These are phyloP conservation scores for Cyberlindnera petersonii DNA, from an alignment of 805 yeast genomes.

Conservation along the genomic window DNA sequence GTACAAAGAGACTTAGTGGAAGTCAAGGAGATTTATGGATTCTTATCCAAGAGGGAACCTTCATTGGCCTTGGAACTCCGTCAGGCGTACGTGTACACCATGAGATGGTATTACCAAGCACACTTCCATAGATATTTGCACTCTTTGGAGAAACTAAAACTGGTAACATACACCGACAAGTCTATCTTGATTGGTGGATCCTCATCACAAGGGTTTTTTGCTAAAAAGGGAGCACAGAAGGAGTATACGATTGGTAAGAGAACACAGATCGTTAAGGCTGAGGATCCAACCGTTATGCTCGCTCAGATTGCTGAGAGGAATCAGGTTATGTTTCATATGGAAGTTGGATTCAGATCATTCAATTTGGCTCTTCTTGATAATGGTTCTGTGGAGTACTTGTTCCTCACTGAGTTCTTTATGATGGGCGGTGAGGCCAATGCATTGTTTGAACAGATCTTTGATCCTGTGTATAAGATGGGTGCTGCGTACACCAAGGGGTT, in stretches of 20 bases:
- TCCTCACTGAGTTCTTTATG: slow-evolving; percentile 67
- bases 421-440: slow-evolving; percentile 40
- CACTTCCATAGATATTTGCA: slow-evolving; percentile 74
- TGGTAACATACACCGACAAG: slow-evolving; percentile 49
- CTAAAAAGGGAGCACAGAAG: slow-evolving; percentile 17
- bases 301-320: slow-evolving; percentile 84
- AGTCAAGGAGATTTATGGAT: slow-evolving; percentile 58
- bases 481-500: slow-evolving; percentile 42
- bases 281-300: slow-evolving; percentile 63
- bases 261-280: slow-evolving; percentile 49
- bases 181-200: slow-evolving; percentile 49
- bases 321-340: slow-evolving; percentile 63
- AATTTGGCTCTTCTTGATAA: slow-evolving; percentile 73
- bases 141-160: slow-evolving; percentile 61
- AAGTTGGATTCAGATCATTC: slow-evolving; percentile 68
- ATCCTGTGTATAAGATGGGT: slow-evolving; percentile 49
- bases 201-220: slow-evolving; percentile 16
- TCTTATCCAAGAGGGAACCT: slow-evolving; percentile 50
- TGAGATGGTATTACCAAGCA: slow-evolving; percentile 87
- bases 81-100: slow-evolving; percentile 80
- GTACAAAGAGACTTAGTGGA: slow-evolving; percentile 64
- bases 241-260: slow-evolving; percentile 42
- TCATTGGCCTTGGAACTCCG: slow-evolving; percentile 68
- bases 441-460: slow-evolving; percentile 47
- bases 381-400: slow-evolving; percentile 69